phyloP scores from a whole-genome alignment of 805 yeast genomes.

The Teunomyces lycoperdinae region DNA sequence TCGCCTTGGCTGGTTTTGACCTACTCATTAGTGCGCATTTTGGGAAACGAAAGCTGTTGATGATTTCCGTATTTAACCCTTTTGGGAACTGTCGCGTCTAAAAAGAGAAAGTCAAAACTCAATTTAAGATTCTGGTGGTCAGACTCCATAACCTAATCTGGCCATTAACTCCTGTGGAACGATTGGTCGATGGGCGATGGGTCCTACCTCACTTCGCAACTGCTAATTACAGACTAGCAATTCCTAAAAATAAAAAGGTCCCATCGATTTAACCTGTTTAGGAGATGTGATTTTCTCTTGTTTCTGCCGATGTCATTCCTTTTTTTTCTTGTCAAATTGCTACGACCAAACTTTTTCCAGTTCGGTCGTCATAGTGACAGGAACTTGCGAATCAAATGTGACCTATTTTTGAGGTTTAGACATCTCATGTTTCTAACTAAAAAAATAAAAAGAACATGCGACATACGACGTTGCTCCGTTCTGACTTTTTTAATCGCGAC shows the following conservation, averaged over 20 bases:
- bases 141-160: neutral
- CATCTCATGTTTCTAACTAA: too few species aligned
- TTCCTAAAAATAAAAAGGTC: neutral
- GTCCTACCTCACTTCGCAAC: neutral
- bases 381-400: too few species aligned
- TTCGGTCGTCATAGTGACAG: too few species aligned
- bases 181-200: neutral
- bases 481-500: too few species aligned
- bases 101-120: neutral
- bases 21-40: too few species aligned
- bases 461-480: too few species aligned
- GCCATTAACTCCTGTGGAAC: neutral
- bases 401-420: too few species aligned
- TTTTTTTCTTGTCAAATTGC: neutral
- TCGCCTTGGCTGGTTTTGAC: too few species aligned
- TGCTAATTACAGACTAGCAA: neutral
- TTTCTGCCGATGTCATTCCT: neutral
- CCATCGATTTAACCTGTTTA: neutral
- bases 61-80: neutral
- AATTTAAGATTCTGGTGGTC: neutral
- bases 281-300: neutral
- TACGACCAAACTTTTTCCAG: too few species aligned
- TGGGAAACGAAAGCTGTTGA: neutral
- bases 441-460: too few species aligned
- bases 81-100: constrained; percentile 3